Evolutionary conservation across 352 stramenopile genomes (phyloP).

Genomic region (Peronospora farinosa): DNA sequence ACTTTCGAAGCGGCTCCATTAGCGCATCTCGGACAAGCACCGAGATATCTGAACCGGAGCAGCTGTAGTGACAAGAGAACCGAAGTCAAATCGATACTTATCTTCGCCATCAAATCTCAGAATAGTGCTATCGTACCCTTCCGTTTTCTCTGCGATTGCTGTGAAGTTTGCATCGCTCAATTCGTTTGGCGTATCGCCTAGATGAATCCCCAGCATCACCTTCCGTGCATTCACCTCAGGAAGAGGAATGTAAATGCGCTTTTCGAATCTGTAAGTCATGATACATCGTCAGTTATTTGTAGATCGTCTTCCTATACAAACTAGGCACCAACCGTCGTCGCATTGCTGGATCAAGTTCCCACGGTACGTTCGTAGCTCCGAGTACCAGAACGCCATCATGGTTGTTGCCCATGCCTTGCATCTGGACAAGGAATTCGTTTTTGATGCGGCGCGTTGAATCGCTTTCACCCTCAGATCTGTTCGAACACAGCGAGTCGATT

Average conservation of each 20-base stretch:
- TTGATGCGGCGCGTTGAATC: slow-evolving; percentile 95
- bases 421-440: slow-evolving; percentile 97
- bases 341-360: slow-evolving; percentile 96
- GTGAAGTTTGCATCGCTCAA: slow-evolving; percentile 93
- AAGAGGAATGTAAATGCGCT: slow-evolving; percentile 98
- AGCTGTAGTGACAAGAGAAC: slow-evolving; percentile 28
- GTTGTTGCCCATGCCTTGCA: slow-evolving; percentile 92
- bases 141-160: slow-evolving; percentile 86
- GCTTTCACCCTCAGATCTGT: slow-evolving; percentile 90
- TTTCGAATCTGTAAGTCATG: slow-evolving; percentile 89
- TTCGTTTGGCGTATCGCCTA: slow-evolving; percentile 94
- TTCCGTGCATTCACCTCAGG: slow-evolving; percentile 88
- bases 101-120: not conserved
- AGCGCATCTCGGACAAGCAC: slow-evolving; percentile 95
- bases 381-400: slow-evolving; percentile 92
- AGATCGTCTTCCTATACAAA: not conserved
- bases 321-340: slow-evolving; percentile 75
- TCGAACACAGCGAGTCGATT: slow-evolving; percentile 94
- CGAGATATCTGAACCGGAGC: slow-evolving; percentile 95
- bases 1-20: slow-evolving; percentile 96
- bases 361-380: slow-evolving; percentile 97
- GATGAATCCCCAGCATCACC: slow-evolving; percentile 95
- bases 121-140: slow-evolving; percentile 72
- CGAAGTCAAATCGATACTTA: slow-evolving; percentile 2
- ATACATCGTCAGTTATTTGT: slow-evolving; percentile 4